Percentiles rank a stretch among this genome's conserved stretches.
Evolutionary conservation across 371 early-diverging fungal genomes (phyloP).

Genomic region (Mucor saturninus): DNA sequence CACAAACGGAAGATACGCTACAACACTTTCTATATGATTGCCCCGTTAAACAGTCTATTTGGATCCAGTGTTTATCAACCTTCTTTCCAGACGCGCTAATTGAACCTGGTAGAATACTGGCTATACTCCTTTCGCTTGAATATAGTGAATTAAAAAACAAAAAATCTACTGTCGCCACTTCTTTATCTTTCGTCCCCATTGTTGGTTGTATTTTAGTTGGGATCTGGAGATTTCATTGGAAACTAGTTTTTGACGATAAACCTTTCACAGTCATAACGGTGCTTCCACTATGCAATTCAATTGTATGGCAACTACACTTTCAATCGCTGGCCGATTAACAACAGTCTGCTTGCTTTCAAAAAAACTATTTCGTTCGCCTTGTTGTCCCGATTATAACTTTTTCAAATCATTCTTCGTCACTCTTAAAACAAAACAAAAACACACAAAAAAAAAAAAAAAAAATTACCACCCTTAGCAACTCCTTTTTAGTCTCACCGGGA

Average conservation of each 20-base stretch:
- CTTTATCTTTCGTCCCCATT: conserved; percentile 9
- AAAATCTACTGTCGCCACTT: conserved; percentile 8
- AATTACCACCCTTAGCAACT: not conserved
- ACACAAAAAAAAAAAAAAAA: conserved; percentile 13
- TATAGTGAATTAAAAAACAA: conserved; percentile 2
- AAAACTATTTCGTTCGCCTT: no score
- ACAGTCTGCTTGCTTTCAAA: no score
- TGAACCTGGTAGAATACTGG: conserved; percentile 7
- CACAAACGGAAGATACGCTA: conserved; percentile 8
- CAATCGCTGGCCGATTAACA: no score
- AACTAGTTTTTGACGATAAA: no score
- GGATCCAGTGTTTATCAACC: conserved; percentile 3
- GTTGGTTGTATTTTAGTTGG: conserved; percentile 5
- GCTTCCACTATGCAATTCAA: no score
- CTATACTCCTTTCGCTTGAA: conserved; percentile 3
- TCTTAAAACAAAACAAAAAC: no score
- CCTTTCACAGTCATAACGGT: no score
- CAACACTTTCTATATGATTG: conserved; percentile 7
- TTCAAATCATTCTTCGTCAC: no score
- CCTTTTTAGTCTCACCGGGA: no score
- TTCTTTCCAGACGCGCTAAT: conserved; percentile 11
- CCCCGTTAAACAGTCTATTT: conserved; percentile 4
- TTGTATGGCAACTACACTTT: no score
- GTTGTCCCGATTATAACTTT: no score
- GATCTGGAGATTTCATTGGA: no score